Conservation (phyloP, 2,329 filamentous ascomycete genomes). For the Teratosphaeria nubilosa region DNA sequence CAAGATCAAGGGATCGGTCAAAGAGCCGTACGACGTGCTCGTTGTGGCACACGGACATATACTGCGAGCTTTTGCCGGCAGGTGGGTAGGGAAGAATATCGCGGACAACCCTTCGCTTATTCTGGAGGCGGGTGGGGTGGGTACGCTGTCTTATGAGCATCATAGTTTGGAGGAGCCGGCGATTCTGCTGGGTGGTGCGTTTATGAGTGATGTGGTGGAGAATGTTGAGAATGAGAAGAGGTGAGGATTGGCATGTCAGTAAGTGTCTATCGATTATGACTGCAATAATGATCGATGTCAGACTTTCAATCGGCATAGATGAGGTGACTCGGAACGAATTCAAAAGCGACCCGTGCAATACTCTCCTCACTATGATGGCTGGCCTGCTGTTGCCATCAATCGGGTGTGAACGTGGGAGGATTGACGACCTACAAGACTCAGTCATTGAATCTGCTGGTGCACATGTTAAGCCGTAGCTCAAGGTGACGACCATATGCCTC, state of each 20-base stretch:
- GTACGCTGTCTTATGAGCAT: constrained; percentile 44
- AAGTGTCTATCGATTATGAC: neutral
- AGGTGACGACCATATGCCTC: too few relatives aligned
- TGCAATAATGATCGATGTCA: neutral
- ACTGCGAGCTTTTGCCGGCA: constrained; percentile 73
- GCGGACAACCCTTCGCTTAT: constrained; percentile 68
- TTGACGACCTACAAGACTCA: neutral
- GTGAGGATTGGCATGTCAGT: neutral
- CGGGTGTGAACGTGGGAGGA: neutral
- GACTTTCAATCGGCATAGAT: neutral
- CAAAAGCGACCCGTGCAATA: neutral
- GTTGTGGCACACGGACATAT: constrained; percentile 89
- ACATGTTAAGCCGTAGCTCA: too few relatives aligned
- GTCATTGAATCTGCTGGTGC: neutral
- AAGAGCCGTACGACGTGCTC: constrained; percentile 52
- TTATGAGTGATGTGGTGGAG: constrained; percentile 41
- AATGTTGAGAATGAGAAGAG: constrained; percentile 22
- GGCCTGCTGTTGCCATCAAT: neutral
- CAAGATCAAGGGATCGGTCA: constrained; percentile 30
- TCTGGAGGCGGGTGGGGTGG: constrained; percentile 55
- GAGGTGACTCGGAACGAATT: neutral
- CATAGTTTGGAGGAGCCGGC: constrained; percentile 40
- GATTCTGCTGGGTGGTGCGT: constrained; percentile 41
- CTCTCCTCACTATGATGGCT: neutral
- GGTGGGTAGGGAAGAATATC: constrained; percentile 68